Evolutionary conservation across 2,329 filamentous ascomycete genomes (phyloP), one percentile per base, ranked within the genome.

Genomic region (Hypoxylon sp.): DNA sequence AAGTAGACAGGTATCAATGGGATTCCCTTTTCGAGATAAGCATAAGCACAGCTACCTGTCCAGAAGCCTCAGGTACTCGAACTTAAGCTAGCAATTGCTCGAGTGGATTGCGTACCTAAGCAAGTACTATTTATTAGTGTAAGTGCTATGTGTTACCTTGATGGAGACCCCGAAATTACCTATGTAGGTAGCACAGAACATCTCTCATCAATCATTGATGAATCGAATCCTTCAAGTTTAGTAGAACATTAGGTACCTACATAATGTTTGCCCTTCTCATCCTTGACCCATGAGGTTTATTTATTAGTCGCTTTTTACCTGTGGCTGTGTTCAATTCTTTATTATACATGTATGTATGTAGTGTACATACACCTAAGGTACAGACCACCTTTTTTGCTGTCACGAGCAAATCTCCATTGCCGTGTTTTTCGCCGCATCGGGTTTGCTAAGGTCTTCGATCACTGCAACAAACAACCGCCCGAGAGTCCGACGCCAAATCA

Each of bases 11-110:
- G 19, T 56, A 57, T 23, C 14, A n/a, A 57, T 30, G 32, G 21
- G 14, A 34, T 34, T 34, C 19, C 36, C 25, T 56, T 60, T 60
- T 57, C 25, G 38, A 68, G 61, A 65, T 68, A 68, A 68, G 65
- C 61, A 61, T 52, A 61, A 55, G 56, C 57, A 9, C 23, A 23
- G 57, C 34, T 64, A 68, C 60, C 32, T 17, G 17, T 2, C 32
- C n/a, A 28, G 30, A 13, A 55, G 25, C 25, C 17, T 28, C 19
- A 34, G 43, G n/a, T 65, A 65, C 63, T 30, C 46, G 13, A 30
- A n/a, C n/a, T 32, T 41, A 25, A 43, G 36, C 30, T 49, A n/a
- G 10, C 23, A 21, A 43, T 30, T 11, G 14, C 14, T 34, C 11
- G 25, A 10, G 17, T 6, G 5, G 5, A 14, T 21, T 11, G 43